Base-by-base conservation (phyloP, 1,284 basidiomycete genomes). In the Pseudozyma thailandica region DNA sequence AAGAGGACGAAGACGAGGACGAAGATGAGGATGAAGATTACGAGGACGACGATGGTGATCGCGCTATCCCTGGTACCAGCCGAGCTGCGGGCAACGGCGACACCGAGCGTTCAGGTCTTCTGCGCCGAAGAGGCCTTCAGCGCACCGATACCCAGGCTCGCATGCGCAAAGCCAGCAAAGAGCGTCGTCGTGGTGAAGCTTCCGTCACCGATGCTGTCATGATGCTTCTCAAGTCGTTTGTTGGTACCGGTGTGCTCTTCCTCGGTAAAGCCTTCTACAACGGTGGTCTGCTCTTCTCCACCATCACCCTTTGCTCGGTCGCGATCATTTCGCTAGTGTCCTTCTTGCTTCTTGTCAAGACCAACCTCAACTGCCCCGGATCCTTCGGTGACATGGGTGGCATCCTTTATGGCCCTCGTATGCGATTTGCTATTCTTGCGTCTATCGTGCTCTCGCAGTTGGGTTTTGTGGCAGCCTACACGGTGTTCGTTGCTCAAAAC, bases 371-470 rank as follows among this genome's bases (percentile, higher is more conserved):
- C 38, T 91, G 97, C 10, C 90, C 91, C 4, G 95, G 93, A 15
- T 92, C 91, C 74, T 98, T 97, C 76, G 95, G 95, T 84, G 95
- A 98, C 81, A 95, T 99, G 71, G 95, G 96, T 33, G 95, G 96
- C 1, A 85, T 88, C 0, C 85, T 99, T 8, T 98, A 97, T 79
- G 95, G 96, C 3, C 89, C 89, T 8, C 92, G 90, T 88, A 93
- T 98, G 92, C 90, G 96, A 44, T 88, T 90, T 60, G 86, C 90
- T 23, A 98, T 99, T 77, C 88, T 98, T 7, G 86, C 86, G 4
- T 95, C 93, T 8, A 94, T 98, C 79, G 87, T 91, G 1, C 82
- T 95, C 26, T 97, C 94, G 0, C 96, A 98, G 83, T 87, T 95
- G 43, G 92, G 84, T 28, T 94, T 94, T 82, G 91, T 92, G 35